Evolutionary conservation across 2,329 filamentous ascomycete genomes (phyloP).

Genomic region (Chrysoporthe puriensis): DNA sequence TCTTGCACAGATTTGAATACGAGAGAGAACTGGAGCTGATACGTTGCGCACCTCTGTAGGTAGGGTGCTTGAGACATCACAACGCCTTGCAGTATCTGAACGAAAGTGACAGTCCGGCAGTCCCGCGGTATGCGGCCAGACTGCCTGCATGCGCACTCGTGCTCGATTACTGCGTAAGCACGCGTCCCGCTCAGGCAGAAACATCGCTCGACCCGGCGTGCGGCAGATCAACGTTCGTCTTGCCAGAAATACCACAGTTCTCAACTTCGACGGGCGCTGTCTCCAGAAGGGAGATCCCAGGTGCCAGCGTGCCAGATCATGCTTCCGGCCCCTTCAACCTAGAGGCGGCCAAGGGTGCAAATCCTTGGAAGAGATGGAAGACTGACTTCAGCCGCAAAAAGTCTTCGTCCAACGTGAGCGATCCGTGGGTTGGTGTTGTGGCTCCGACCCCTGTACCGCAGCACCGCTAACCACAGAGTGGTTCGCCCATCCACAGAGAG

Average conservation of each 20-base stretch:
- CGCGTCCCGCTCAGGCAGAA: not conserved
- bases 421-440: constrained; percentile 12
- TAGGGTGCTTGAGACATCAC: not conserved
- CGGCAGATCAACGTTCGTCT: not conserved
- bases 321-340: not conserved
- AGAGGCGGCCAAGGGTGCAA: not conserved
- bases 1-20: not conserved
- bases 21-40: not conserved
- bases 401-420: constrained; percentile 6
- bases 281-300: not conserved
- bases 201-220: not conserved
- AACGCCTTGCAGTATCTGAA: too few relatives aligned
- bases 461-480: constrained; percentile 17
- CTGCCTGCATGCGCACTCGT: not conserved
- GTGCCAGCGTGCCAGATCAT: not conserved
- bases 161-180: not conserved
- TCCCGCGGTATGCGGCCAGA: constrained; percentile 1
- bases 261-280: not conserved
- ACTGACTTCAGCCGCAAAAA: constrained; percentile 14
- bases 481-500: constrained; percentile 17
- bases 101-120: not conserved
- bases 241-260: not conserved
- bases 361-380: constrained; percentile 10
- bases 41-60: not conserved
- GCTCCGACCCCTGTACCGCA: constrained; percentile 2